Base-by-base conservation (phyloP, 306 rosid species). In the Cicer pinnatifidum region DNA sequence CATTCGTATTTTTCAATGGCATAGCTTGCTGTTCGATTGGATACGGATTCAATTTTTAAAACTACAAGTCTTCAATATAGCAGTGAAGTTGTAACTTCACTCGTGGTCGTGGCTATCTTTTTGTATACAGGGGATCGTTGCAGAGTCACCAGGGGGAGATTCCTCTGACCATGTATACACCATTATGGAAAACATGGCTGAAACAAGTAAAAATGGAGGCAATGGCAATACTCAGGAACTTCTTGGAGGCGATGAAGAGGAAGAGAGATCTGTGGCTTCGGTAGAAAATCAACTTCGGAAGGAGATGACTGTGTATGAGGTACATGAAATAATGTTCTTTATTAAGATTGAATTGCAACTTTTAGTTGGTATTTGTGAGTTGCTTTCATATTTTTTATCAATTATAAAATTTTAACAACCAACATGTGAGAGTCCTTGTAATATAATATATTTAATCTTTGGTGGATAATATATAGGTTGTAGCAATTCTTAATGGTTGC, bases 251-350 rank as follows among this genome's bases (percentile, higher is more conserved):
- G 99, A 91, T 35, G 99, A 94, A 51, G 97, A 94, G 78, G 97
- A 90, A 78, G 98, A 88, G 67, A 84, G 82, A 66, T 86, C 96
- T 6, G 86, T 91, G 68, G 89, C 96, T 60, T 89, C 96, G 9
- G 91, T 87, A 68, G 97, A 94, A 89, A 86, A 85, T 83, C 97
- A 94, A 80, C 84, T 89, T 37, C 87, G 81, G 39, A 91, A 88
- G 88, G 98, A 91, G 84, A 91, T 88, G 92, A 88, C 92, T 38
- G 90, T 93, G n/a, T 91, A 89, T 56, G 97, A 89, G 96, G 98
- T 91, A 79, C 63, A 78, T 75, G 65, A 66, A 75, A 68, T 66
- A 57, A 44, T 23, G 43, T 56, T 67, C 47, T 50, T 28, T 28
- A 46, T 67, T 41, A 38, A 13, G 46, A 61, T 40, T 51, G n/a